Percentiles rank a stretch among this genome's conserved stretches.
Conservation (phyloP, 2,329 filamentous ascomycete genomes). For the Volutella citrinella region DNA sequence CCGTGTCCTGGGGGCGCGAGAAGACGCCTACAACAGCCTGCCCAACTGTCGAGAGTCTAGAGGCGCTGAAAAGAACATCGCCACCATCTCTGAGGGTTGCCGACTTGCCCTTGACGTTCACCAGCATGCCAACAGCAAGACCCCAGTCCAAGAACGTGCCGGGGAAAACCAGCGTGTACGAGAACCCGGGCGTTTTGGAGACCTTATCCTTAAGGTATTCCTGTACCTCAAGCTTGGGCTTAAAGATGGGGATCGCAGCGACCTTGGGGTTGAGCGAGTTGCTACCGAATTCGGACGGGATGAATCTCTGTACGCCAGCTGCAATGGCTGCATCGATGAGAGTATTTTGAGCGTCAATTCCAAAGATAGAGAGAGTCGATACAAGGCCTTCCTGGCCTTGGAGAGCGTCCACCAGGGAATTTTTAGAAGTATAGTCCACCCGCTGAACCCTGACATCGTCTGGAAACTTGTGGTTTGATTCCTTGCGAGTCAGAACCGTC, state of each 20-base stretch:
- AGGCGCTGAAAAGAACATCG: constrained; percentile 40
- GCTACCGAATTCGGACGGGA: constrained; percentile 49
- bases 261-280: constrained; percentile 19
- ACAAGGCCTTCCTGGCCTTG: not conserved
- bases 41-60: constrained; percentile 43
- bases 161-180: constrained; percentile 10
- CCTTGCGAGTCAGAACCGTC: not conserved
- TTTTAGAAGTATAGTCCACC: not conserved
- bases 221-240: constrained; percentile 13
- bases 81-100: constrained; percentile 4
- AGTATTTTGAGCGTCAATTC: constrained; percentile 31
- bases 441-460: not conserved
- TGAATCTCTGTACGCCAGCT: constrained; percentile 54
- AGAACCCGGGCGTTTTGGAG: not conserved
- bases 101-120: constrained; percentile 14
- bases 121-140: constrained; percentile 12
- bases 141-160: constrained; percentile 25
- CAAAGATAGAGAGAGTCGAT: not conserved
- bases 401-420: not conserved
- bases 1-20: not conserved
- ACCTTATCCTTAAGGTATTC: constrained; percentile 16
- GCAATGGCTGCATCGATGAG: constrained; percentile 52
- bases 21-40: constrained; percentile 36
- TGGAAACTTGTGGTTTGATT: not conserved
- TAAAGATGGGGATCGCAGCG: constrained; percentile 15